Conservation (phyloP, 2,329 filamentous ascomycete genomes). For the Pseudonectria foliicola region DNA sequence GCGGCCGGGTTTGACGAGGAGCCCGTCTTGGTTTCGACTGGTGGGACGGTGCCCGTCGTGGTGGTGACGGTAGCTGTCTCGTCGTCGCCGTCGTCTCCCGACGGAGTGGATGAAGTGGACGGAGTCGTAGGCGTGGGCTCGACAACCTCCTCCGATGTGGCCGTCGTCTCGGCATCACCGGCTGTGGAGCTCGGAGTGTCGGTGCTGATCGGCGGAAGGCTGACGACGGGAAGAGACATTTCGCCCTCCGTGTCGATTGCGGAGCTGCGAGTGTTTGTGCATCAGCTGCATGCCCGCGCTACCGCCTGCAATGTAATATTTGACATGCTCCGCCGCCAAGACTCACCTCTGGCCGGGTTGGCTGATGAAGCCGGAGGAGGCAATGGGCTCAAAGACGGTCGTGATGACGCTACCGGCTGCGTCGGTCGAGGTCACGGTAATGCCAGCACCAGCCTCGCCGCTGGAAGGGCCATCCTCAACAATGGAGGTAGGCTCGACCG, state of each 20-base stretch:
- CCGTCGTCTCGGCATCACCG: too few relatives aligned
- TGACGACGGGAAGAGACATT: too few relatives aligned
- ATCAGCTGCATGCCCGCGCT: too few relatives aligned
- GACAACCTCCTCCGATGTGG: too few relatives aligned
- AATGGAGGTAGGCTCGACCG: conserved; percentile 2
- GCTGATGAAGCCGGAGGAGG: background rate
- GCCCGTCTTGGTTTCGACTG: background rate
- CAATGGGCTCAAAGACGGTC: background rate
- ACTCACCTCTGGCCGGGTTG: background rate
- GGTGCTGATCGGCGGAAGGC: background rate
- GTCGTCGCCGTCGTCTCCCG: background rate
- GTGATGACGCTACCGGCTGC: background rate
- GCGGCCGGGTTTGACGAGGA: conserved; percentile 15
- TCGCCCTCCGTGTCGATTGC: too few relatives aligned
- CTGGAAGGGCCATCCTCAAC: background rate
- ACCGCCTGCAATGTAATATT: too few relatives aligned
- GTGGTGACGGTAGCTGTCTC: background rate
- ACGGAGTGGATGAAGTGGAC: too few relatives aligned
- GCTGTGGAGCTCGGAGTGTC: background rate
- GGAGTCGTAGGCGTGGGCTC: too few relatives aligned
- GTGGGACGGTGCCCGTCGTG: background rate
- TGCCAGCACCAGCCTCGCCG: conserved; percentile 1
- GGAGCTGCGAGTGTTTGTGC: too few relatives aligned
- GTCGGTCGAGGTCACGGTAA: conserved; percentile 2
- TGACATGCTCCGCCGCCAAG: too few relatives aligned